A percentile compares a stretch with the other conserved stretches of the same genome.
Evolutionary conservation across 2,329 filamentous ascomycete genomes (phyloP).

Genomic region (Sporothrix dimorphospora): DNA sequence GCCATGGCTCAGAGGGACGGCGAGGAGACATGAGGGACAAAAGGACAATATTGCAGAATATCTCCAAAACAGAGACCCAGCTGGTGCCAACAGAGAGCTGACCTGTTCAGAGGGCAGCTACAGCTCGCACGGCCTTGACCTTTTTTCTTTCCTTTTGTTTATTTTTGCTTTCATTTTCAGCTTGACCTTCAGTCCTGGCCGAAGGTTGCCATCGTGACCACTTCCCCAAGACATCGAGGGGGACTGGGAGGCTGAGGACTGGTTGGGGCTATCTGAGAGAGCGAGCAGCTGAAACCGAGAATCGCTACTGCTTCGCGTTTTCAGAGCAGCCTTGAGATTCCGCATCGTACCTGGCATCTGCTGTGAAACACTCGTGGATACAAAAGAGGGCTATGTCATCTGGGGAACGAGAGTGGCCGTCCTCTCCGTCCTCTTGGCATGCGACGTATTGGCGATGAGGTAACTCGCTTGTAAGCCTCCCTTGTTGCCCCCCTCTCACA

Average conservation of each 20-base stretch:
- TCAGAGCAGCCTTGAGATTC: conserved; percentile 16
- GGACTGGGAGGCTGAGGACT: background rate
- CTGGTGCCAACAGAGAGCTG: background rate
- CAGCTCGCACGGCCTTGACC: background rate
- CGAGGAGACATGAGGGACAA: background rate
- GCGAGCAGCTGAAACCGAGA: conserved; percentile 14
- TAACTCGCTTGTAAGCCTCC: background rate
- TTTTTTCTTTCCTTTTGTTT: background rate
- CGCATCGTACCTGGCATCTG: conserved; percentile 14
- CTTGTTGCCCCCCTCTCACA: background rate
- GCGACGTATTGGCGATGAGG: background rate
- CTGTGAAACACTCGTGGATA: conserved; percentile 17
- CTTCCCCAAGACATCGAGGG: background rate
- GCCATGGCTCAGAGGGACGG: background rate
- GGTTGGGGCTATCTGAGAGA: background rate
- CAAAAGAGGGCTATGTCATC: conserved; percentile 6
- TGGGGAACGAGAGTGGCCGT: background rate
- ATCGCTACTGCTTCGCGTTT: background rate
- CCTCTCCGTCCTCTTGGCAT: background rate
- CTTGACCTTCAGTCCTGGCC: background rate
- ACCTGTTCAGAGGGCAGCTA: background rate
- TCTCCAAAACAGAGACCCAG: background rate
- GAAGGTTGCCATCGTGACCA: conserved; percentile 11
- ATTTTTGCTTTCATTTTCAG: background rate
- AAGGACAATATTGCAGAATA: background rate